Evolutionary conservation across 2,329 filamentous ascomycete genomes (phyloP).

Genomic region (Epichloe gansuensis): DNA sequence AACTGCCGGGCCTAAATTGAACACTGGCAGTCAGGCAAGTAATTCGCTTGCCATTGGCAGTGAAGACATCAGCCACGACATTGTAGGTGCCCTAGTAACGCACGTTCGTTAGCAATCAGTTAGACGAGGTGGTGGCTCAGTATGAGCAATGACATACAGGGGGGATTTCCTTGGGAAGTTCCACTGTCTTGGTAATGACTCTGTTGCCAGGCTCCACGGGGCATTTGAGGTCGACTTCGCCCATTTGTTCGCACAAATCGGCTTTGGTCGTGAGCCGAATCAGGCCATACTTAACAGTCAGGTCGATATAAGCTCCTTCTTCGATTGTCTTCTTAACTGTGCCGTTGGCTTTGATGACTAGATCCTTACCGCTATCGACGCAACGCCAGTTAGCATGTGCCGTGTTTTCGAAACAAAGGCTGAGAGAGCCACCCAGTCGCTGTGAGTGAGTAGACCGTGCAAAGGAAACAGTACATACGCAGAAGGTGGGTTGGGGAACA

Average conservation of each 20-base stretch:
- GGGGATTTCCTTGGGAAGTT: constrained; percentile 77
- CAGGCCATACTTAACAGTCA: constrained; percentile 87
- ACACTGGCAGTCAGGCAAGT: constrained; percentile 76
- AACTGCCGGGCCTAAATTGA: constrained; percentile 34
- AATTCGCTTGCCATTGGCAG: constrained; percentile 57
- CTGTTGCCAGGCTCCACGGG: constrained; percentile 71
- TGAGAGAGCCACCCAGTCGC: not conserved
- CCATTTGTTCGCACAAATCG: constrained; percentile 80
- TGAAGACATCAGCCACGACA: constrained; percentile 76
- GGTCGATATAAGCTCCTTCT: constrained; percentile 65
- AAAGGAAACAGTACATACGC: constrained; percentile 40
- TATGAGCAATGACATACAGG: constrained; percentile 47
- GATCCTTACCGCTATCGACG: constrained; percentile 52
- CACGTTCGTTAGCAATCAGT: constrained; percentile 1
- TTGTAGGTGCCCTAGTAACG: constrained; percentile 66
- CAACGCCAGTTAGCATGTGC: constrained; percentile 11
- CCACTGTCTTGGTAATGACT: constrained; percentile 64
- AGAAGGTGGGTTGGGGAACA: constrained; percentile 73
- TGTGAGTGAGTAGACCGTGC: not conserved
- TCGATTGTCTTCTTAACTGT: constrained; percentile 59
- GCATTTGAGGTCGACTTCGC: constrained; percentile 79
- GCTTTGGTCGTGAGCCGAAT: constrained; percentile 72
- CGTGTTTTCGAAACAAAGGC: not conserved
- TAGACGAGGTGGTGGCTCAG: not conserved
- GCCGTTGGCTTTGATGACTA: constrained; percentile 69